phyloP scores from a whole-genome alignment of 331 rosid species.

The Malus hybrid region DNA sequence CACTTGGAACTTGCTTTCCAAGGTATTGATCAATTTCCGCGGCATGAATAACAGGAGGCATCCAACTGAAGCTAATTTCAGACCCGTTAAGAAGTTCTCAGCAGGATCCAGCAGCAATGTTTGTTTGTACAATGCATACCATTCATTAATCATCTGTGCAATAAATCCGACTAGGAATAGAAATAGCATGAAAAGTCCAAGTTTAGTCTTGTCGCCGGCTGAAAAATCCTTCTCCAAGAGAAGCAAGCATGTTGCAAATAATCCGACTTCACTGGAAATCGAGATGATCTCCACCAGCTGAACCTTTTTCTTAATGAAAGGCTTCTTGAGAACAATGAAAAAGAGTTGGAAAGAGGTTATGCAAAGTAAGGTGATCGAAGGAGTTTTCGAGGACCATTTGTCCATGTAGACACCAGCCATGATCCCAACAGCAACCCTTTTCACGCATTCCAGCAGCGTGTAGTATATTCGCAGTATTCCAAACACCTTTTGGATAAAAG shows the following conservation, averaged over 20 bases:
- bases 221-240: constrained; percentile 42
- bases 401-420: constrained; percentile 57
- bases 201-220: constrained; percentile 24
- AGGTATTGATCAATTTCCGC: no score
- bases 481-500: constrained; percentile 72
- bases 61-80: constrained; percentile 58
- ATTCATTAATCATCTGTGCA: constrained; percentile 58
- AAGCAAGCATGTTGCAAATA: constrained; percentile 40
- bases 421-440: constrained; percentile 50
- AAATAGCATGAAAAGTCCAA: constrained; percentile 55
- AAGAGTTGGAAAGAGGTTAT: constrained; percentile 70
- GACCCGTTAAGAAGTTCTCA: constrained; percentile 41
- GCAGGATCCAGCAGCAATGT: constrained; percentile 53
- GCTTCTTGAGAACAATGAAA: constrained; percentile 87
- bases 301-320: constrained; percentile 83
- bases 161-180: constrained; percentile 55
- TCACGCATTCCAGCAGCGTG: constrained; percentile 55
- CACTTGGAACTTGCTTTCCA: constrained; percentile 5
- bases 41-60: constrained; percentile 19
- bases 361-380: constrained; percentile 39
- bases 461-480: constrained; percentile 85
- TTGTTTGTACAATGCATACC: constrained; percentile 67
- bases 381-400: constrained; percentile 35
- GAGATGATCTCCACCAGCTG: constrained; percentile 79
- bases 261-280: constrained; percentile 47